These are phyloP conservation scores for Paraphaeosphaeria minitans DNA, from an alignment of 2,329 filamentous ascomycete species.

Conservation along the genomic window DNA sequence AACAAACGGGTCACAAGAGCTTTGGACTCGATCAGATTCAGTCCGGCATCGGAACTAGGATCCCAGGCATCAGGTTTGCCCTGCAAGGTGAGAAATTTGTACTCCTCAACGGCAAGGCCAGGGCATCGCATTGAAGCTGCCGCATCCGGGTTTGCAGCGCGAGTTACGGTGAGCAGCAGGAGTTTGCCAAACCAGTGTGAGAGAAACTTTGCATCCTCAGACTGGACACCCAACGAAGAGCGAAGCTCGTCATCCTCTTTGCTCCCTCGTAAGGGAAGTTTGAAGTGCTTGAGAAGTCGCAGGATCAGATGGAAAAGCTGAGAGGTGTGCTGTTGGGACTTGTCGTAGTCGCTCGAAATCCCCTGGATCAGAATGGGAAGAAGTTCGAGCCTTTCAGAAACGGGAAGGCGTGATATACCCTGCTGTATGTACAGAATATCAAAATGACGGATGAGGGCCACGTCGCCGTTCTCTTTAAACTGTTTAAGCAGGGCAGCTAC, in stretches of 20 bases:
- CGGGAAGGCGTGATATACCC: constrained; percentile 68
- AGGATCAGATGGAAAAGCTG: constrained; percentile 83
- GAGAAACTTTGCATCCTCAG: constrained; percentile 75
- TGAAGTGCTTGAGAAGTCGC: constrained; percentile 72
- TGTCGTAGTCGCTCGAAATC: constrained; percentile 64
- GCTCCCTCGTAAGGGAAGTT: constrained; percentile 75
- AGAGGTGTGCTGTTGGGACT: constrained; percentile 61
- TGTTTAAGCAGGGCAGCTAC: constrained; percentile 85
- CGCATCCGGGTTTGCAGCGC: constrained; percentile 44
- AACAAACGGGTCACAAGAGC: constrained; percentile 72
- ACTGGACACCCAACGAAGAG: constrained; percentile 67
- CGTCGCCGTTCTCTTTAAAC: constrained; percentile 75
- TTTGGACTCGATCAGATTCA: constrained; percentile 73
- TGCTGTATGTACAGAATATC: constrained; percentile 90
- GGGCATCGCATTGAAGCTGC: constrained; percentile 54
- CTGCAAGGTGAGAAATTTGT: constrained; percentile 69
- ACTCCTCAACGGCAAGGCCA: constrained; percentile 69
- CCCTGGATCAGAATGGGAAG: constrained; percentile 73
- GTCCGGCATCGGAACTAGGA: constrained; percentile 61
- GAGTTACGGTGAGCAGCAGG: constrained; percentile 64
- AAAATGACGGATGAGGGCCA: constrained; percentile 80
- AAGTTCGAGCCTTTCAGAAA: constrained; percentile 70
- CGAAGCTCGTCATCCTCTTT: constrained; percentile 76
- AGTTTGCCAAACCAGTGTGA: constrained; percentile 78
- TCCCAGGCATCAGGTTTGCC: constrained; percentile 74